Base-by-base conservation (phyloP, 441 rosid genomes). In the Geranium incanum region DNA sequence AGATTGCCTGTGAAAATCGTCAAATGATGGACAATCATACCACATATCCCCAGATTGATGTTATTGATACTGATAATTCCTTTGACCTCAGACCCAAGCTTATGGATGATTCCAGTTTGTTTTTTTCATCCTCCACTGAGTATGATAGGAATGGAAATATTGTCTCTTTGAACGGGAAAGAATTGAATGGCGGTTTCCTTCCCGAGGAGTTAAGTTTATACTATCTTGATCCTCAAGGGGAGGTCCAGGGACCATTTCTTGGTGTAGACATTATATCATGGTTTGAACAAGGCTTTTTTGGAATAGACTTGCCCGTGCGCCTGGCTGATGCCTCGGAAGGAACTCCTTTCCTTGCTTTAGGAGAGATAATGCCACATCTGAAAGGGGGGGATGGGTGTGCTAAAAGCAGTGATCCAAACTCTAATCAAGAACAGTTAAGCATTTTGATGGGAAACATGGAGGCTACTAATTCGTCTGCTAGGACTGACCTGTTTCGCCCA, bases 261-360 rank as follows among this genome's bases (percentile, higher is more conserved):
- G 89, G 81, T 63, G 73, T 86, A 52, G 84, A 86, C 78, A 81
- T 86, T 79, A 78, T 88, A 65, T 78, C 78, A 21, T 88, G 92
- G 90, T 84, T 81, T 70, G 86, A 84, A 36, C 85, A 88, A 75
- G 92, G 90, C 0, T 86, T 79, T 82, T 88, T 86, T 72, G 92
- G 86, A 50, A 73, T 80, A 19, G 92, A 86, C 80, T 79, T 86
- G 72, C 80, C 72, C 15, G 92, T 86, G 50, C 81, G 92, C 74
- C 70, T 86, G 69, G 83, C 81, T 67, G 83, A 80, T 83, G 88
- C 90, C 71, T 84, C 90, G 59, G 85, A 86, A 71, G 90, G 85
- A 72, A 80, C 83, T 28, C 85, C 86, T 67, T 88, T 86, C 71
- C 80, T 75, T 52, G 84, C 78, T 64, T 73, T 86, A 70, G 89